Evolutionary conservation across 257 asterid genomes (phyloP), one percentile per base, ranked within the genome.

Genomic region (Asclepias syriaca): DNA sequence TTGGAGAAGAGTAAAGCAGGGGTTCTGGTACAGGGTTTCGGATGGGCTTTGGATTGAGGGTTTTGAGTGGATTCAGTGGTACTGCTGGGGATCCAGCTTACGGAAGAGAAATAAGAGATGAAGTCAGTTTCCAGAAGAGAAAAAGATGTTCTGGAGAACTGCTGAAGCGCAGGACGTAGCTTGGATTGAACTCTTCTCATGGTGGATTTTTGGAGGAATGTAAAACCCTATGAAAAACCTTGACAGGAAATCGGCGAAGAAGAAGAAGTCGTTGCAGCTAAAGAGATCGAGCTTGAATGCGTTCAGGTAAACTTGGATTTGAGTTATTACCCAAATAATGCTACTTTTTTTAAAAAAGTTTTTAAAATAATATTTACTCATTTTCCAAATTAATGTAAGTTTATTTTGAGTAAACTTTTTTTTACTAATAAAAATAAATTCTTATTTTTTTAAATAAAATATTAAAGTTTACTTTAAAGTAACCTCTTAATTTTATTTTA

Each of bases 101-200:
- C 71, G 18, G 75, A 66, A 39, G 77, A 66, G 8, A 57, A n/a
- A 57, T 69, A 65, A 61, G 76, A 68, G 43, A 66, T 55, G 34
- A 77, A 65, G 50, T 76, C 79, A 76, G 78, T 81, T 48, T 83
- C 66, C 60, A 76, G 19, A 71, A 79, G 76, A 72, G 84, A 75
- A 70, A 67, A 45, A 15, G 77, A 79, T 63, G 72, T 16, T 75
- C 55, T 80, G 72, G 85, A 18, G 77, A 51, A 77, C 34, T 82
- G 87, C 13, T 56, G 84, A 27, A 89, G 84, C 68, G 69, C 83
- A 37, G 71, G 67, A 66, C 83, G 72, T 55, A 87, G 71, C 49
- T 74, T 81, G 53, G 87, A 81, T 37, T 93, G 79, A 83, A 84
- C 87, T 85, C 86, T 83, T 83, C 90, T 85, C 98, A 89, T 93